Percentiles rank a stretch among this genome's conserved stretches.
Conservation (phyloP, 176 grass and related monocot genomes). For the Rhynchospora tenuis region DNA sequence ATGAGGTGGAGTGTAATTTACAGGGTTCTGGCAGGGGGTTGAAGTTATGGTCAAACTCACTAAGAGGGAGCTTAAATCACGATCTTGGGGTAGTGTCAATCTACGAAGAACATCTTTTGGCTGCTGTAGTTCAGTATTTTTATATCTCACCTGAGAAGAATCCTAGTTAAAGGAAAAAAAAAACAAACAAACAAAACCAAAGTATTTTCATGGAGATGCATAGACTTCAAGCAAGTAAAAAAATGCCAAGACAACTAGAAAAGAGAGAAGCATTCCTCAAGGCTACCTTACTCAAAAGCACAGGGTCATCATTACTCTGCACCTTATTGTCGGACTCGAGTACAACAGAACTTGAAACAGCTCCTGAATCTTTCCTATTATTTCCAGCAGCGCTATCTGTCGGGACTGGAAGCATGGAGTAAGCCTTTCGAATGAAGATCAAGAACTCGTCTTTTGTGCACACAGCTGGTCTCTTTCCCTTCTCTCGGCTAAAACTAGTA, state of each 20-base stretch:
- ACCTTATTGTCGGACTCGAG: conserved; percentile 43
- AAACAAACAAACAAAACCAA: not conserved
- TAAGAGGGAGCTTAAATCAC: conserved; percentile 56
- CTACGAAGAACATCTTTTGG: conserved; percentile 62
- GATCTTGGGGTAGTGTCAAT: conserved; percentile 53
- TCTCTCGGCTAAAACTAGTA: conserved; percentile 51
- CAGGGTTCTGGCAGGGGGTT: conserved; percentile 32
- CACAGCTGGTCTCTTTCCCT: conserved; percentile 52
- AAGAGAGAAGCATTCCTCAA: conserved; percentile 10
- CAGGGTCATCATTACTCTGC: conserved; percentile 38
- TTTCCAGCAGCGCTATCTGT: conserved; percentile 24
- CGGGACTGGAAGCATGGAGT: conserved; percentile 57
- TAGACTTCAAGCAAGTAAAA: not conserved
- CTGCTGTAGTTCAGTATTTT: conserved; percentile 30
- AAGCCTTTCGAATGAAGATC: conserved; percentile 56
- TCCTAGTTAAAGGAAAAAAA: conserved; percentile 36
- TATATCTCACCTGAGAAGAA: conserved; percentile 38
- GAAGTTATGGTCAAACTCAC: conserved; percentile 29
- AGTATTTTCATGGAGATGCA: not conserved
- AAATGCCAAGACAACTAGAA: conserved; percentile 15
- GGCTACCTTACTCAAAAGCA: conserved; percentile 44
- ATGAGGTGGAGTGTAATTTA: conserved; percentile 37
- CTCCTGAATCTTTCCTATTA: conserved; percentile 42
- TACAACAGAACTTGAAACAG: conserved; percentile 37
- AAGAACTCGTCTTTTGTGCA: conserved; percentile 56